phyloP scores from a whole-genome alignment of 2,329 filamentous ascomycete species.

The Dryadomyces quercus-mongolicae region DNA sequence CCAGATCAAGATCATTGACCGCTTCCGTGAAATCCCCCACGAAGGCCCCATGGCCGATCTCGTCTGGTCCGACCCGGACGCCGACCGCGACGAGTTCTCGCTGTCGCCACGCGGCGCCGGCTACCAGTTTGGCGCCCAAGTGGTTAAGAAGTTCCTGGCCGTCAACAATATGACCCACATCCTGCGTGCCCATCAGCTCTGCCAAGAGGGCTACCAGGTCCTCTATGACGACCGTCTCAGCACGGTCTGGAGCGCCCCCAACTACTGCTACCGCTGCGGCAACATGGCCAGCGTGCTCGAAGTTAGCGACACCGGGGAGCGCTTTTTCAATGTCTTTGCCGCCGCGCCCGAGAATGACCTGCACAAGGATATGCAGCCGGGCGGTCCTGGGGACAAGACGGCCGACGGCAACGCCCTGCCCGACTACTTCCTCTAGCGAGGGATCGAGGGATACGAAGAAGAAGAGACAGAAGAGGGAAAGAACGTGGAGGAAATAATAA shows the following conservation, averaged over 20 bases:
- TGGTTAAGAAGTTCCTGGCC: constrained; percentile 94
- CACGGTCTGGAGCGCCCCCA: constrained; percentile 97
- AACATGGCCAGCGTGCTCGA: constrained; percentile 96
- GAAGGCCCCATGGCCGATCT: constrained; percentile 99
- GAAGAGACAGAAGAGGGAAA: background rate
- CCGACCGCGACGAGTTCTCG: constrained; percentile 95
- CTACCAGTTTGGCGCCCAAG: constrained; percentile 94
- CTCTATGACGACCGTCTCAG: constrained; percentile 89
- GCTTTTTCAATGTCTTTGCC: constrained; percentile 96
- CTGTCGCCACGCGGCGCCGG: constrained; percentile 86
- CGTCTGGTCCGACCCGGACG: constrained; percentile 96
- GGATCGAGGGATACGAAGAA: background rate
- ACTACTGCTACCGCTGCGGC: constrained; percentile 89
- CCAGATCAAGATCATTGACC: constrained; percentile 99
- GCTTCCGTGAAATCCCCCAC: constrained; percentile 95
- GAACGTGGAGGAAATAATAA: no score
- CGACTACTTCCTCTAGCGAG: constrained; percentile 55
- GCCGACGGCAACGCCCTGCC: constrained; percentile 51
- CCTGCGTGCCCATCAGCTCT: constrained; percentile 92
- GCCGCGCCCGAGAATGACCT: constrained; percentile 92
- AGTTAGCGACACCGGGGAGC: constrained; percentile 82
- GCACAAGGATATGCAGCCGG: constrained; percentile 65
- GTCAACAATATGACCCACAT: constrained; percentile 98
- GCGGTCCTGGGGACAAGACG: constrained; percentile 52
- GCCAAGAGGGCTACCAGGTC: constrained; percentile 95